A percentile compares a stretch with the other conserved stretches of the same genome.
Evolutionary conservation across 1,139 yeast species (phyloP).

Genomic region (Yamadazyma jaroonii): DNA sequence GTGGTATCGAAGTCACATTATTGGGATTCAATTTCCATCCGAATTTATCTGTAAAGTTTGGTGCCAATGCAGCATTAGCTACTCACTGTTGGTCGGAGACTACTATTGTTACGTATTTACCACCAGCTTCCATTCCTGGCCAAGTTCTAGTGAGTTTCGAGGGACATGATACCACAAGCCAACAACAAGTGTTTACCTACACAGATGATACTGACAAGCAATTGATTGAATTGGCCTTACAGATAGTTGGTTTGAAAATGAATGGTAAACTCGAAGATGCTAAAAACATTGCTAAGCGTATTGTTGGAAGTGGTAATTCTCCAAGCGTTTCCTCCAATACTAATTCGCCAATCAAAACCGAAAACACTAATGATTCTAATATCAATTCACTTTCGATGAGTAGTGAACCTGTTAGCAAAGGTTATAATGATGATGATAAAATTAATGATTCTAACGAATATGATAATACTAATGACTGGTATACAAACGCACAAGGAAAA

Average conservation of each 20-base stretch:
- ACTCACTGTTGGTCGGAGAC: constrained; percentile 97
- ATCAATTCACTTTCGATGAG: background rate
- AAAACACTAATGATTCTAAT: constrained; percentile 6
- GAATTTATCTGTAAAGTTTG: constrained; percentile 82
- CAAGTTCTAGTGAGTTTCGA: constrained; percentile 87
- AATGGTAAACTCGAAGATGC: constrained; percentile 94
- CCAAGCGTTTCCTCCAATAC: constrained; percentile 1
- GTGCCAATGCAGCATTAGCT: constrained; percentile 76
- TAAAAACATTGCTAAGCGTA: constrained; percentile 80
- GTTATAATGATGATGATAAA: background rate
- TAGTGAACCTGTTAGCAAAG: no score
- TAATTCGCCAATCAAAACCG: constrained; percentile 20
- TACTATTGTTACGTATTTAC: constrained; percentile 88
- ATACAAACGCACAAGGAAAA: constrained; percentile 45
- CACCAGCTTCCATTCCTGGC: constrained; percentile 86
- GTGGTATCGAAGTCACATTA: constrained; percentile 92
- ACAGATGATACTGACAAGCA: constrained; percentile 92
- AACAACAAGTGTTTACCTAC: constrained; percentile 73
- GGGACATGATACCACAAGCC: constrained; percentile 40
- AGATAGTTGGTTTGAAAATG: constrained; percentile 92
- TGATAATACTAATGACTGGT: constrained; percentile 35
- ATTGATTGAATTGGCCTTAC: constrained; percentile 86
- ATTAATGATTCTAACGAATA: background rate
- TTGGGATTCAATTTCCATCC: constrained; percentile 84
- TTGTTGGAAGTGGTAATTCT: constrained; percentile 54